A percentile compares a stretch with the other conserved stretches of the same genome.
Evolutionary conservation across 164 flowering plant species (phyloP).

Genomic region (Chimonanthus praecox): DNA sequence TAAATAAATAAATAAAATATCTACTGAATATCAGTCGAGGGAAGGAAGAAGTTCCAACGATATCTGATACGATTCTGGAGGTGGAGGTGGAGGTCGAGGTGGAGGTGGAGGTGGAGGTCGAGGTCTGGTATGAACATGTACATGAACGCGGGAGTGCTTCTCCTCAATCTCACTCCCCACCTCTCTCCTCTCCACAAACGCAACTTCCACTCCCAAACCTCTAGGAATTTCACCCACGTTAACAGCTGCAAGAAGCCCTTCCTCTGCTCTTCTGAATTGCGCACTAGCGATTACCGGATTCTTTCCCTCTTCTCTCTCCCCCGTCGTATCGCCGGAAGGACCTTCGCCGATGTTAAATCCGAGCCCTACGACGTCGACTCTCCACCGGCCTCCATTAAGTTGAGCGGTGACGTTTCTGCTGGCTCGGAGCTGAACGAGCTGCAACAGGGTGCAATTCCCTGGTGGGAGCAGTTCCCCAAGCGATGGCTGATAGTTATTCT

Average conservation of each 20-base stretch:
- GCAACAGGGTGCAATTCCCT: conserved; percentile 17
- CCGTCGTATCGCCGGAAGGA: conserved; percentile 14
- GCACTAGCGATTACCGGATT: background rate
- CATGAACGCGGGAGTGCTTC: conserved; percentile 45
- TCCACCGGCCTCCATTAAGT: conserved; percentile 31
- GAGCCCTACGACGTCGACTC: conserved; percentile 39
- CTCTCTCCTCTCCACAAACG: conserved; percentile 9
- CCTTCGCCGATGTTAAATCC: conserved; percentile 55
- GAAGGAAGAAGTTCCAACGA: too few relatives aligned
- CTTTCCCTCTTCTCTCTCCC: background rate
- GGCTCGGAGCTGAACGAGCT: conserved; percentile 22
- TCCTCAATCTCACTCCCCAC: conserved; percentile 28
- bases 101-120: too few relatives aligned
- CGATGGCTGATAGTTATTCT: conserved; percentile 87
- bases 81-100: too few relatives aligned
- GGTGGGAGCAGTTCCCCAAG: conserved; percentile 87
- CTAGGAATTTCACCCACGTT: background rate
- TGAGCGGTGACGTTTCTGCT: conserved; percentile 24
- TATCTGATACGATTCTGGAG: too few relatives aligned
- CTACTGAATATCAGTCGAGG: too few relatives aligned
- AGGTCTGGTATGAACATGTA: too few relatives aligned
- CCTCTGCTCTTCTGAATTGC: background rate
- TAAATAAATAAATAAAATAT: too few relatives aligned
- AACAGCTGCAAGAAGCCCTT: conserved; percentile 4
- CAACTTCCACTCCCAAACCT: background rate